A percentile compares a stretch with the other conserved stretches of the same genome.
These are phyloP conservation scores for Syzygium jambos DNA, from an alignment of 345 rosid genomes.

Conservation along the genomic window DNA sequence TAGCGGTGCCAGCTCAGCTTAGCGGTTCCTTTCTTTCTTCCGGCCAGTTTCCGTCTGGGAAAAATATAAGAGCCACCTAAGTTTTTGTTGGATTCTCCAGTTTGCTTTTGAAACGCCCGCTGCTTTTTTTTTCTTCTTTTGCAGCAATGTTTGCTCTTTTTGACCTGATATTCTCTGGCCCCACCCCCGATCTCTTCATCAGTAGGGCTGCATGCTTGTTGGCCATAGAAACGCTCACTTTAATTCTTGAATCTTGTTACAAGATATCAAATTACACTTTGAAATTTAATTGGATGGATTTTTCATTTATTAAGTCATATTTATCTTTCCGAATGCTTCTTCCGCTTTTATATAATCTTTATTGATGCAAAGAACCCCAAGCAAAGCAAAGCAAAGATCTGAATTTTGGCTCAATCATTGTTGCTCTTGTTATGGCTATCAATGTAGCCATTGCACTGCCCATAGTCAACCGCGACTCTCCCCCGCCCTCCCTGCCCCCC, in stretches of 20 bases:
- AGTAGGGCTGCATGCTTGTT: too few relatives aligned
- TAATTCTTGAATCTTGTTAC: neutral
- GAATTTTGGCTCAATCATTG: neutral
- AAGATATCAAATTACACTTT: neutral
- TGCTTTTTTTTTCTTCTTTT: too few relatives aligned
- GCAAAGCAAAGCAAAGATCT: neutral
- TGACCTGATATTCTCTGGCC: too few relatives aligned
- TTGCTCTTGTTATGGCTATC: neutral
- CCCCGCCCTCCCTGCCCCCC: accelerated
- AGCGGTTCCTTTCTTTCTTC: neutral
- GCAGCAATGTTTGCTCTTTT: too few relatives aligned
- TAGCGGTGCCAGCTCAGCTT: neutral
- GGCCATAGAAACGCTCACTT: too few relatives aligned
- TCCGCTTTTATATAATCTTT: neutral
- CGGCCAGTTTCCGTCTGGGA: neutral
- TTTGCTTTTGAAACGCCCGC: neutral
- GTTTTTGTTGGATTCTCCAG: neutral
- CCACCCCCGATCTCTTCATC: too few relatives aligned
- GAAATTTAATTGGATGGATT: neutral
- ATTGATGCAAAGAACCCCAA: neutral
- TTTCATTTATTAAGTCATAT: neutral
- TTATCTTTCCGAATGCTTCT: neutral
- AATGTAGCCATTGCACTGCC: neutral
- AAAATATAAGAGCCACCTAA: neutral
- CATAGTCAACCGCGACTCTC: too few relatives aligned